Percentiles rank a stretch among this genome's conserved stretches.
These are phyloP conservation scores for Phytophthora pistaciae DNA, from an alignment of 352 stramenopile genomes.

Conservation along the genomic window DNA sequence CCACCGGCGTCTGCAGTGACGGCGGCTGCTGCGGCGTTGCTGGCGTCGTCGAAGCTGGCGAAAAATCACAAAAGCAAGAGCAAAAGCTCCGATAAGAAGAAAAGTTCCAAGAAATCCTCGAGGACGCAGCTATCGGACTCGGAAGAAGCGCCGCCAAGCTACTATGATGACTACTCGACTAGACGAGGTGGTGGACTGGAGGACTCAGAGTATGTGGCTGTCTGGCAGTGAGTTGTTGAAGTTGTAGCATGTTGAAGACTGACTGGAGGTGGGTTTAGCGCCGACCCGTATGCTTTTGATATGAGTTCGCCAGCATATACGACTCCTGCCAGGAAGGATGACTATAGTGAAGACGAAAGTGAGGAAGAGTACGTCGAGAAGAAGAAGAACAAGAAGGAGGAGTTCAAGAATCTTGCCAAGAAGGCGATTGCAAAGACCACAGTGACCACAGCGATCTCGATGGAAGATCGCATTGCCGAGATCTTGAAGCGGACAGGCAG, in stretches of 20 bases:
- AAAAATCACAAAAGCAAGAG: constrained; percentile 35
- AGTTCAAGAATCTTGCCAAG: constrained; percentile 38
- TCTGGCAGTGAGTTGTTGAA: background rate
- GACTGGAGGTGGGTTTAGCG: constrained; percentile 32
- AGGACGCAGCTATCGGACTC: constrained; percentile 49
- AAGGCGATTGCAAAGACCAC: constrained; percentile 29
- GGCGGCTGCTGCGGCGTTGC: constrained; percentile 53
- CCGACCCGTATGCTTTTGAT: constrained; percentile 83
- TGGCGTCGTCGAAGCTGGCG: constrained; percentile 57
- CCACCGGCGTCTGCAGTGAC: constrained; percentile 53
- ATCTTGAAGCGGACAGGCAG: constrained; percentile 86
- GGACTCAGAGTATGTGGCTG: constrained; percentile 38
- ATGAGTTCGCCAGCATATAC: constrained; percentile 42
- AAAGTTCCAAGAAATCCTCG: constrained; percentile 29
- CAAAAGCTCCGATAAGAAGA: constrained; percentile 41
- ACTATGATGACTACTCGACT: constrained; percentile 46
- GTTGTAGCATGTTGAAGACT: constrained; percentile 1
- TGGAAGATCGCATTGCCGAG: constrained; percentile 80
- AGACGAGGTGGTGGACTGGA: constrained; percentile 14
- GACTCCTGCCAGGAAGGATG: constrained; percentile 22
- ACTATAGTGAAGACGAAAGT: constrained; percentile 21
- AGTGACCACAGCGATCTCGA: constrained; percentile 34
- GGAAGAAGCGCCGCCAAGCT: constrained; percentile 67
- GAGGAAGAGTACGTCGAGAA: constrained; percentile 26
- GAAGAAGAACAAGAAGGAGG: constrained; percentile 43